These are phyloP conservation scores for Evernia prunastri DNA, from an alignment of 495 filamentous ascomycete species.

Conservation along the genomic window DNA sequence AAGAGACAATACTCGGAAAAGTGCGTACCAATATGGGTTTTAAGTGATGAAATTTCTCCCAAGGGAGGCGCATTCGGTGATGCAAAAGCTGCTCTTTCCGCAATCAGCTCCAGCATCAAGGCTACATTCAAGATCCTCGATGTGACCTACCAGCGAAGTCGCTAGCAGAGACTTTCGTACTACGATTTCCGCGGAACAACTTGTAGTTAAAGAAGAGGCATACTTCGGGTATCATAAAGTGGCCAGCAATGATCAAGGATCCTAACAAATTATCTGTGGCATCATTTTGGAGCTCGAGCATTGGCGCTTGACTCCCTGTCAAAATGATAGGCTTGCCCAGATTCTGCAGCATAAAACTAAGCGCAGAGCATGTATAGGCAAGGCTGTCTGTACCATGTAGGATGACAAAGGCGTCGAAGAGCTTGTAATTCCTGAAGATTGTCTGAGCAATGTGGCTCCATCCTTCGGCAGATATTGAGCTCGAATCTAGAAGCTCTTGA, in stretches of 20 bases:
- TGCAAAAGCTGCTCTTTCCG: too few species aligned
- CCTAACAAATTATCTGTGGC: slow-evolving; percentile 94
- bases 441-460: slow-evolving; percentile 81
- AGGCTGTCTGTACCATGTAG: slow-evolving; percentile 95
- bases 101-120: too few species aligned
- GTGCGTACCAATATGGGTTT: slow-evolving; percentile 76
- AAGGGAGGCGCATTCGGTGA: too few species aligned
- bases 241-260: slow-evolving; percentile 87
- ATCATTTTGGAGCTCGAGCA: slow-evolving; percentile 88
- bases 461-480: slow-evolving; percentile 81
- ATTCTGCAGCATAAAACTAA: slow-evolving; percentile 92
- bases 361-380: slow-evolving; percentile 83
- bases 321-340: slow-evolving; percentile 88
- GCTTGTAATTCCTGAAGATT: slow-evolving; percentile 69
- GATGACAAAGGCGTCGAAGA: slow-evolving; percentile 91
- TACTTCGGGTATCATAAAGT: slow-evolving; percentile 94
- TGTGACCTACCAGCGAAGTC: too few species aligned
- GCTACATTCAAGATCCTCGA: too few species aligned
- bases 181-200: slow-evolving; percentile 85
- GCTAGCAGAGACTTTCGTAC: slow-evolving; percentile 82
- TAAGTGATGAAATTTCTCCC: slow-evolving; percentile 73
- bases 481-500: slow-evolving; percentile 78
- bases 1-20: too few species aligned
- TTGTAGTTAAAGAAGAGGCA: slow-evolving; percentile 93
- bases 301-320: slow-evolving; percentile 87